Evolutionary conservation across 805 yeast species (phyloP).

Genomic region (Monosporozyma unispora): DNA sequence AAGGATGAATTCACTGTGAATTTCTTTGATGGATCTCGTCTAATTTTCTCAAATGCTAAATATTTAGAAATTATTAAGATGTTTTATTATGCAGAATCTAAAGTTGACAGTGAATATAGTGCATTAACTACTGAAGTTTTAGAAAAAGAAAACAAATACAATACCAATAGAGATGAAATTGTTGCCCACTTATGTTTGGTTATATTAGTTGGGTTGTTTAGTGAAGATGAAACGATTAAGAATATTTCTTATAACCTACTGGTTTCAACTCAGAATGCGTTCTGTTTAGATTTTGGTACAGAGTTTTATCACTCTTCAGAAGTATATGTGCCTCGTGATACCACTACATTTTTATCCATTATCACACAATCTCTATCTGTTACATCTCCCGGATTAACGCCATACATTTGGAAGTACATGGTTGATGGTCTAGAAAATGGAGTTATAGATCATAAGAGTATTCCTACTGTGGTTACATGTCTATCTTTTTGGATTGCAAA

Average conservation of each 20-base stretch:
- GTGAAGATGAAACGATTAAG: conserved; percentile 48
- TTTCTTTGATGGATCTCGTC: conserved; percentile 25
- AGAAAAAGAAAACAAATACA: background rate
- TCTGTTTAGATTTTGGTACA: conserved; percentile 49
- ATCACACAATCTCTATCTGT: conserved; percentile 46
- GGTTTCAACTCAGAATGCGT: conserved; percentile 47
- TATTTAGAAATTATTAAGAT: conserved; percentile 57
- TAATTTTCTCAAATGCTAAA: conserved; percentile 38
- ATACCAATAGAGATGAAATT: conserved; percentile 23
- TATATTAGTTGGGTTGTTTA: conserved; percentile 55
- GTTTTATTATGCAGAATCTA: conserved; percentile 52
- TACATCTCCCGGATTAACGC: conserved; percentile 48
- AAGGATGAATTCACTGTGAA: conserved; percentile 41
- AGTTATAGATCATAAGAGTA: conserved; percentile 9
- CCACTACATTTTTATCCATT: conserved; percentile 48
- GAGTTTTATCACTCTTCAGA: conserved; percentile 44
- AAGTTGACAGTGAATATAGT: conserved; percentile 32
- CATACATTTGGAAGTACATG: conserved; percentile 35
- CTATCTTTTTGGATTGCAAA: conserved; percentile 66
- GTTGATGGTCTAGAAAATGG: conserved; percentile 17
- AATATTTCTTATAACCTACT: conserved; percentile 53
- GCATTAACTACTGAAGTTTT: background rate
- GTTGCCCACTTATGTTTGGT: conserved; percentile 55
- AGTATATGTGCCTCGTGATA: conserved; percentile 57
- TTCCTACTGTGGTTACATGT: conserved; percentile 13